Conservation (phyloP, 1,284 basidiomycete genomes). For the Sporisorium exsertum region DNA sequence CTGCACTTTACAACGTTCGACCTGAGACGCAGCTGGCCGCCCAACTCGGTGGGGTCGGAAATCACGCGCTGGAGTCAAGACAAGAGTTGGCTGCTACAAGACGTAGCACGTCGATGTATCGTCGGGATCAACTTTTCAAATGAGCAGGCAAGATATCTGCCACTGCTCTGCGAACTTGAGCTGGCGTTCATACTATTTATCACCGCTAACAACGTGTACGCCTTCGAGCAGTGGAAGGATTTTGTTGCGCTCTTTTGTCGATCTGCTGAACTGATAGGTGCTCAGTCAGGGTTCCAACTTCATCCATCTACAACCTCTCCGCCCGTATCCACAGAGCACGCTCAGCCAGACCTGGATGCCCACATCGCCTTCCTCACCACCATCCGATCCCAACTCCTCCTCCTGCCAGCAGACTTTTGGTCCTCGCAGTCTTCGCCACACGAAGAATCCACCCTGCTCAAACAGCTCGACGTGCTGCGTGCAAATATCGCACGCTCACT, state of each 20-base stretch:
- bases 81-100: slow-evolving; percentile 62
- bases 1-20: slow-evolving; percentile 55
- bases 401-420: slow-evolving; percentile 35
- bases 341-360: background rate
- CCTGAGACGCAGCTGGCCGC: slow-evolving; percentile 61
- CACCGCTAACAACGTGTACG: slow-evolving; percentile 36
- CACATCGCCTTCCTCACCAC: slow-evolving; percentile 36
- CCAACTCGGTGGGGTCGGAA: slow-evolving; percentile 45
- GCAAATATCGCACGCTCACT: slow-evolving; percentile 35
- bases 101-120: slow-evolving; percentile 43
- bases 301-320: slow-evolving; percentile 29
- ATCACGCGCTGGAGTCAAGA: slow-evolving; percentile 63
- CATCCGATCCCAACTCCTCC: slow-evolving; percentile 13
- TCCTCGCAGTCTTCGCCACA: slow-evolving; percentile 6
- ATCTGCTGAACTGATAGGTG: slow-evolving; percentile 44
- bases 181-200: slow-evolving; percentile 52
- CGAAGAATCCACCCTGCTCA: slow-evolving; percentile 20
- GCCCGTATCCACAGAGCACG: background rate
- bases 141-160: background rate
- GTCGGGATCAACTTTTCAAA: background rate
- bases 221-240: slow-evolving; percentile 50
- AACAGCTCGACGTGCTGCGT: slow-evolving; percentile 27
- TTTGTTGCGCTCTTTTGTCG: slow-evolving; percentile 49
- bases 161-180: slow-evolving; percentile 48
- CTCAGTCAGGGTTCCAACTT: slow-evolving; percentile 22